Conservation (phyloP, 192 early-diverging fungal genomes). For the Chytriomyces sp. region DNA sequence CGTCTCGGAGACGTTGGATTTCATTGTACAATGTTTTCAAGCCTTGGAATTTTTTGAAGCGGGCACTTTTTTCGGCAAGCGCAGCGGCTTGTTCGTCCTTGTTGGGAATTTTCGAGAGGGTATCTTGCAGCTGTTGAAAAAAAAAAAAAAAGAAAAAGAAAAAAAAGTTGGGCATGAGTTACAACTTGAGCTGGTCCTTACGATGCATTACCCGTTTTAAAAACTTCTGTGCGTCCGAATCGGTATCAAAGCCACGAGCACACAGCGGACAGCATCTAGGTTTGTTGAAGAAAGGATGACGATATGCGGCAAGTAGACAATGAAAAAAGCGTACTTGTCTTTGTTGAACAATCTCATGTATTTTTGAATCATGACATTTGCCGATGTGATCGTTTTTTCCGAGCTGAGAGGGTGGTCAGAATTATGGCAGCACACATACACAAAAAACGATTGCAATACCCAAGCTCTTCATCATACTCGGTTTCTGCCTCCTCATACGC, state of each 20-base stretch:
- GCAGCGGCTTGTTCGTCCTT: slow-evolving; percentile 27
- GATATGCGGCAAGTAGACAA: slow-evolving; percentile 63
- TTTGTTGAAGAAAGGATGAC: slow-evolving; percentile 45
- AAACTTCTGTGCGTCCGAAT: slow-evolving; percentile 53
- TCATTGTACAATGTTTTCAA: slow-evolving; percentile 54
- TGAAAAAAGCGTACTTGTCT: slow-evolving; percentile 12
- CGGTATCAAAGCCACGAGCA: slow-evolving; percentile 68
- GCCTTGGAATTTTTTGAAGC: slow-evolving; percentile 37
- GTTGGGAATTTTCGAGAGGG: slow-evolving; percentile 43
- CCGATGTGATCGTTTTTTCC: slow-evolving; percentile 16
- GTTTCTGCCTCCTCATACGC: slow-evolving; percentile 40
- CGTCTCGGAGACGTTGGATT: slow-evolving; percentile 47
- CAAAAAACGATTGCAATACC: slow-evolving; percentile 15
- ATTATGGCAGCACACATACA: neutral
- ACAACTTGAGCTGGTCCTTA: no score
- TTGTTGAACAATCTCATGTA: slow-evolving; percentile 27
- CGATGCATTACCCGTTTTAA: slow-evolving; percentile 46
- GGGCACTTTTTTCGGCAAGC: slow-evolving; percentile 13
- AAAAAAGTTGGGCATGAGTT: no score
- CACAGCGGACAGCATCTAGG: slow-evolving; percentile 83
- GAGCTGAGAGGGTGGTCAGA: slow-evolving; percentile 7
- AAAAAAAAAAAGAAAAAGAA: neutral
- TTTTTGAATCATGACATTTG: slow-evolving; percentile 23
- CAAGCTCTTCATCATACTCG: slow-evolving; percentile 44
- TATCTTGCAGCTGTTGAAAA: slow-evolving; percentile 39